Conservation (phyloP, 495 filamentous ascomycete species). For the Astrothelium macrocarpum region DNA sequence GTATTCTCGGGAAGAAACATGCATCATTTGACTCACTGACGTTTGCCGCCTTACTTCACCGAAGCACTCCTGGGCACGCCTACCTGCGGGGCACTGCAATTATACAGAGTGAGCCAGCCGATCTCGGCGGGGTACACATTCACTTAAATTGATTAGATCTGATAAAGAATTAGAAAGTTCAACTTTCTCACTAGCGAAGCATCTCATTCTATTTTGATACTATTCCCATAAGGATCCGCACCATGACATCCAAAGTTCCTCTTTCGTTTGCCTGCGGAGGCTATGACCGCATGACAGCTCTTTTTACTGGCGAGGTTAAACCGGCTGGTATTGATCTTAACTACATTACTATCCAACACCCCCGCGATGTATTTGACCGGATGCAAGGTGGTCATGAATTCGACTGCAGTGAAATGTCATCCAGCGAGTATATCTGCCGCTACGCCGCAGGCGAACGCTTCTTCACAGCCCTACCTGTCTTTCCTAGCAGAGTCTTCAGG, state of each 20-base stretch:
- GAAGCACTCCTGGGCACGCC: background rate
- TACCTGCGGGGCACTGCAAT: background rate
- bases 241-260: conserved; percentile 4
- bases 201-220: background rate
- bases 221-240: background rate
- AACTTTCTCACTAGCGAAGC: background rate
- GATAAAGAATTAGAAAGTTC: background rate
- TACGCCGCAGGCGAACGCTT: conserved; percentile 26
- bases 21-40: background rate
- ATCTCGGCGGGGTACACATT: background rate
- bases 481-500: conserved; percentile 33
- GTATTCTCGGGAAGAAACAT: no score
- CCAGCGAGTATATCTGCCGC: conserved; percentile 32
- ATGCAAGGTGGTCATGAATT: conserved; percentile 27
- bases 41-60: background rate
- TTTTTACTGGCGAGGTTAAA: conserved; percentile 20
- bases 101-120: background rate
- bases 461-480: conserved; percentile 36
- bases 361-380: conserved; percentile 28
- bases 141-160: background rate
- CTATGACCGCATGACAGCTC: conserved; percentile 11
- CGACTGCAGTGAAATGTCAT: conserved; percentile 33
- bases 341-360: conserved; percentile 26
- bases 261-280: conserved; percentile 7
- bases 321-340: conserved; percentile 28